phyloP scores from a whole-genome alignment of 2,329 filamentous ascomycete species.

The Diaporthe nobilis region DNA sequence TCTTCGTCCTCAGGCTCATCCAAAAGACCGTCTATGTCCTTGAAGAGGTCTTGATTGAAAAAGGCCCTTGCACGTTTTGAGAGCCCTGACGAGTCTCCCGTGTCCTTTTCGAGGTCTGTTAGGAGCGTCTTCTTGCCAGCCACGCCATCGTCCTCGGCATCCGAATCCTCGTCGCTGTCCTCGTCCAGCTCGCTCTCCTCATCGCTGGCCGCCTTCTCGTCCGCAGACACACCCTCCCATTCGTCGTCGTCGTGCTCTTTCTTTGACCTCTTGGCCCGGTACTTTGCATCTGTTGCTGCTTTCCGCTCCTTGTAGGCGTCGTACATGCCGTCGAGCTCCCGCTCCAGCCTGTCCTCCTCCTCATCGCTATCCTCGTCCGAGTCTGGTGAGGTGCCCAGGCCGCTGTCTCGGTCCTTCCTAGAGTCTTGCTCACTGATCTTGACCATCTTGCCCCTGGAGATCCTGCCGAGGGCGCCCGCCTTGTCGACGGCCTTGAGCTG shows the following conservation, averaged over 20 bases:
- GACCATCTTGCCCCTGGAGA: conserved; percentile 85
- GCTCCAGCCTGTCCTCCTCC: conserved; percentile 85
- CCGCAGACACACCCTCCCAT: conserved; percentile 89
- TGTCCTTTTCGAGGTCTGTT: conserved; percentile 72
- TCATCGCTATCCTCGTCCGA: conserved; percentile 78
- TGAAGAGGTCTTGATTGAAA: conserved; percentile 96
- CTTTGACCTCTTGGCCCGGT: conserved; percentile 89
- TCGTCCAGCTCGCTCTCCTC: conserved; percentile 71
- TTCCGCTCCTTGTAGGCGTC: conserved; percentile 86
- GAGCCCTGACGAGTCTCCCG: conserved; percentile 69
- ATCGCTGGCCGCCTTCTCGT: conserved; percentile 70
- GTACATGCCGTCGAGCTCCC: conserved; percentile 90
- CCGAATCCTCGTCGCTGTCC: conserved; percentile 74
- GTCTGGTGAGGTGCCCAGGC: conserved; percentile 67
- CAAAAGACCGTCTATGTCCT: conserved; percentile 79
- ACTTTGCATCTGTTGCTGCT: conserved; percentile 86
- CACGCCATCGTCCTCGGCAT: conserved; percentile 65
- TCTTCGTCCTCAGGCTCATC: conserved; percentile 61
- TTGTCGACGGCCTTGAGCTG: conserved; percentile 86
- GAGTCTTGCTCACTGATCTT: conserved; percentile 70
- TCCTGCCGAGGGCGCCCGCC: conserved; percentile 73
- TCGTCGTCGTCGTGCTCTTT: conserved; percentile 87
- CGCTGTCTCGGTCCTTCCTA: conserved; percentile 71
- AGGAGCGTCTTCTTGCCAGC: conserved; percentile 65
- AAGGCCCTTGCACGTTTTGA: conserved; percentile 89